Conservation (phyloP, 2,329 filamentous ascomycete genomes). For the Pseudogymnoascus sp. region DNA sequence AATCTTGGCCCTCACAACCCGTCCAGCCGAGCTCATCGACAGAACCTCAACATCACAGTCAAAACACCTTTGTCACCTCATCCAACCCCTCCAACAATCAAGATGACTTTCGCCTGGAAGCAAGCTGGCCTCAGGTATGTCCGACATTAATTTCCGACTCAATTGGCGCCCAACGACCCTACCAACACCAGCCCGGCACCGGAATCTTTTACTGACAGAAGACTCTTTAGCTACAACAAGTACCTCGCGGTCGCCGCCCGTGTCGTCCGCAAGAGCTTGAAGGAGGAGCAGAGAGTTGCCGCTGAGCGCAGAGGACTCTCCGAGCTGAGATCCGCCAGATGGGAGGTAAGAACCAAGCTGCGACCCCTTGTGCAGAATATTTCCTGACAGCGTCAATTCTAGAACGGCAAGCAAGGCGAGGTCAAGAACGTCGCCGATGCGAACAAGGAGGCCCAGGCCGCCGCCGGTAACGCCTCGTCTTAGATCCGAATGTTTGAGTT, state of each 20-base stretch:
- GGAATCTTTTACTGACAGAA: slow-evolving; percentile 24
- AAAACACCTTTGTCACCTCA: slow-evolving; percentile 12
- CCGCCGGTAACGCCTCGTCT: slow-evolving; percentile 15
- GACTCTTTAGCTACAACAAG: slow-evolving; percentile 85
- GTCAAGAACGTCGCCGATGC: slow-evolving; percentile 58
- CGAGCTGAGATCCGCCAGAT: slow-evolving; percentile 87
- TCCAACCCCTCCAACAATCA: slow-evolving; percentile 18
- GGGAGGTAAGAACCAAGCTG: slow-evolving; percentile 62
- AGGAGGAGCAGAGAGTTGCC: slow-evolving; percentile 81
- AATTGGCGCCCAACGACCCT: slow-evolving; percentile 18
- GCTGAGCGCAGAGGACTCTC: slow-evolving; percentile 86
- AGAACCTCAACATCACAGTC: slow-evolving; percentile 14
- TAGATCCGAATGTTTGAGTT: slow-evolving; percentile 13
- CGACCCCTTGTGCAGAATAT: slow-evolving; percentile 9
- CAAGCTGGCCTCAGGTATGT: slow-evolving; percentile 69
- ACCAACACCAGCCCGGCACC: background rate
- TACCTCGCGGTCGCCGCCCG: slow-evolving; percentile 94
- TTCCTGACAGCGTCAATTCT: slow-evolving; percentile 22
- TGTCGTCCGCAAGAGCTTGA: slow-evolving; percentile 90
- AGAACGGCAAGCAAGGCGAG: slow-evolving; percentile 97
- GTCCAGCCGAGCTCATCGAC: slow-evolving; percentile 15
- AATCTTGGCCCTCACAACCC: slow-evolving; percentile 5
- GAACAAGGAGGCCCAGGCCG: slow-evolving; percentile 32
- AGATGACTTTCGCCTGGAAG: slow-evolving; percentile 97
- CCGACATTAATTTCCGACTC: background rate